Base-by-base conservation (phyloP, 768 basidiomycete species). In the Mycena floridula region DNA sequence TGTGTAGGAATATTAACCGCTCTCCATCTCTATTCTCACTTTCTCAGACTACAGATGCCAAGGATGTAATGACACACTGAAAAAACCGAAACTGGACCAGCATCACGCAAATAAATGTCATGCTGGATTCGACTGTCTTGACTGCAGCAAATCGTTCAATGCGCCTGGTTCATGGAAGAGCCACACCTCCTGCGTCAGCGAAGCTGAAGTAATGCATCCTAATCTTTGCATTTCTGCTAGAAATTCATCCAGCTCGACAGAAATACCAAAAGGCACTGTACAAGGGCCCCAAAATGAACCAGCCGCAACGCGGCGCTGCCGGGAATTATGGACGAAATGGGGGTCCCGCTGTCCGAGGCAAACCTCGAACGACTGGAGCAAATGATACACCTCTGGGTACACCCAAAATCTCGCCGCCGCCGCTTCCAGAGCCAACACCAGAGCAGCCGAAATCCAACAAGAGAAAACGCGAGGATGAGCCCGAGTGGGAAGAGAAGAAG, bases 11-110 rank as follows among this genome's bases (percentile, higher is more conserved):
- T 18, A 18, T 35, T 35, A 22, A 30, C 20, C 16, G n/a, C 32
- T 2, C 25, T 38, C 44, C 39, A n/a, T 44, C 35, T 23, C 38
- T 4, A 43, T 13, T 5, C 40, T 15, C 26, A 35, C 32, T 35
- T 35, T 35, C 18, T 35, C 32, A 15, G 36, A 38, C 37, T 42
- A n/a, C n/a, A n/a, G n/a, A 43, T 25, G 37, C 43, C 28, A 47
- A 89, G 89, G 61, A 26, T 96, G 93, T 61, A 68, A 74, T 42
- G 93, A 96, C 53, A 83, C 90, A 8, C 82, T 95, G 23, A 96
- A 91, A 64, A 96, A 96, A 57, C 93, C 93, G 11, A 92, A 93
- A 61, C 75, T 96, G 1, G 90, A 95, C 62, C 78, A 83, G 58
- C 92, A 95, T 55, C 55, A 72, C 40, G 59, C 55, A 23, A 67